These are phyloP conservation scores for Fusarium anguioides DNA, from an alignment of 2,329 filamentous ascomycete genomes.

Conservation along the genomic window DNA sequence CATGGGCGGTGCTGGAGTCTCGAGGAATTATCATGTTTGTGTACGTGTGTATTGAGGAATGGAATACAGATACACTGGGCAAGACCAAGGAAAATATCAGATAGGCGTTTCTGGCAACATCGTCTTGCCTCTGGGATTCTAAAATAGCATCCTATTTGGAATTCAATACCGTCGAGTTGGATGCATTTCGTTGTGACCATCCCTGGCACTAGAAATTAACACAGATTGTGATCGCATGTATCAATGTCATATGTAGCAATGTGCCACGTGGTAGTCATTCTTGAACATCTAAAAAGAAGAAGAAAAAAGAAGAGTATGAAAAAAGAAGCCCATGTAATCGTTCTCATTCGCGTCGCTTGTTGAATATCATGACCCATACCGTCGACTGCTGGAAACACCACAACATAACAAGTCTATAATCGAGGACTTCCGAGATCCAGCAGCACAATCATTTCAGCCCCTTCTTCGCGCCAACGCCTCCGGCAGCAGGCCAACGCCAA, in stretches of 20 bases:
- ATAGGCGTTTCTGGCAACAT: constrained; percentile 36
- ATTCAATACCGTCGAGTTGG: background rate
- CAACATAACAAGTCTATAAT: constrained; percentile 43
- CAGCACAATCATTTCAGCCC: constrained; percentile 21
- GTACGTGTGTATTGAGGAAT: constrained; percentile 18
- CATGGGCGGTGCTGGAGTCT: constrained; percentile 24
- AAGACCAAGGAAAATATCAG: constrained; percentile 24
- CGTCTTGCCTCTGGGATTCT: constrained; percentile 4
- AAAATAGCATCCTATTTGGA: constrained; percentile 15
- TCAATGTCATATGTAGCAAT: background rate
- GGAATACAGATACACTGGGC: constrained; percentile 4
- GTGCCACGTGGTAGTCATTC: background rate
- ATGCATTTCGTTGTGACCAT: background rate
- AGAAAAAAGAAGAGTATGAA: no score
- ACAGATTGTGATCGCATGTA: background rate
- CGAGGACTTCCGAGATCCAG: constrained; percentile 26
- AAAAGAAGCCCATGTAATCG: background rate
- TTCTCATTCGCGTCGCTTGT: constrained; percentile 30
- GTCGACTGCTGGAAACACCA: constrained; percentile 32
- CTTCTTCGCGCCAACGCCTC: constrained; percentile 38
- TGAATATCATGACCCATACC: constrained; percentile 38
- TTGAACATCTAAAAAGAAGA: constrained; percentile 1
- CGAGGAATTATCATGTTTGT: constrained; percentile 12
- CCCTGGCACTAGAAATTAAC: background rate
- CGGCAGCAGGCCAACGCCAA: constrained; percentile 34